Evolutionary conservation across 805 yeast species (phyloP).

Genomic region (Wickerhamiella nectarea): DNA sequence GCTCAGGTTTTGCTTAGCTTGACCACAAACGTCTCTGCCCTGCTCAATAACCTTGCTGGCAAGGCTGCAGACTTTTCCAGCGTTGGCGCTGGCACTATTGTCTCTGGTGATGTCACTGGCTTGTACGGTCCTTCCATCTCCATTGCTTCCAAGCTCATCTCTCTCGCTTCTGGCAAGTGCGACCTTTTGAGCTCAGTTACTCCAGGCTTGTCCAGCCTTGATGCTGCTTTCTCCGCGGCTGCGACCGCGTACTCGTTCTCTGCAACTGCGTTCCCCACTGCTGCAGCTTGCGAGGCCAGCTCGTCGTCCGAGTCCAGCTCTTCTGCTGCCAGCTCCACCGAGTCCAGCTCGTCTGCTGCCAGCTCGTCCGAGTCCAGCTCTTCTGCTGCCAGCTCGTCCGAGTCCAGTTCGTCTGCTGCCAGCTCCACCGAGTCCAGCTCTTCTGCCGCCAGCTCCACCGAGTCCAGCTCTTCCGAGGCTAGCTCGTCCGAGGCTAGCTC

Average conservation of each 20-base stretch:
- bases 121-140: constrained; percentile 11
- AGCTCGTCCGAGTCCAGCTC: constrained; percentile 11
- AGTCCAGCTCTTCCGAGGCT: neutral
- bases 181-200: neutral
- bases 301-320: constrained; percentile 14
- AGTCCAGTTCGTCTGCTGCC: too few relatives aligned
- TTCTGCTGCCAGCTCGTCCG: constrained; percentile 7
- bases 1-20: constrained; percentile 5
- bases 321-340: neutral
- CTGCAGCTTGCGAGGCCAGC: constrained; percentile 16
- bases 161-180: constrained; percentile 7
- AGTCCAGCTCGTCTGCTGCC: constrained; percentile 8
- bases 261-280: constrained; percentile 14
- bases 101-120: constrained; percentile 12
- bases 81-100: constrained; percentile 17
- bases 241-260: constrained; percentile 11
- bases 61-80: constrained; percentile 18
- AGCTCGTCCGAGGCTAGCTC: neutral
- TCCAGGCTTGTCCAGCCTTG: constrained; percentile 1
- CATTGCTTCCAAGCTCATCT: constrained; percentile 11
- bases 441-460: constrained; percentile 1
- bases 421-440: neutral
- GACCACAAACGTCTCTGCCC: constrained; percentile 11
- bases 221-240: constrained; percentile 10
- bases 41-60: constrained; percentile 14